These are phyloP conservation scores for Aspergillus ochraceoroseus DNA, from an alignment of 2,329 filamentous ascomycete species.

Conservation along the genomic window DNA sequence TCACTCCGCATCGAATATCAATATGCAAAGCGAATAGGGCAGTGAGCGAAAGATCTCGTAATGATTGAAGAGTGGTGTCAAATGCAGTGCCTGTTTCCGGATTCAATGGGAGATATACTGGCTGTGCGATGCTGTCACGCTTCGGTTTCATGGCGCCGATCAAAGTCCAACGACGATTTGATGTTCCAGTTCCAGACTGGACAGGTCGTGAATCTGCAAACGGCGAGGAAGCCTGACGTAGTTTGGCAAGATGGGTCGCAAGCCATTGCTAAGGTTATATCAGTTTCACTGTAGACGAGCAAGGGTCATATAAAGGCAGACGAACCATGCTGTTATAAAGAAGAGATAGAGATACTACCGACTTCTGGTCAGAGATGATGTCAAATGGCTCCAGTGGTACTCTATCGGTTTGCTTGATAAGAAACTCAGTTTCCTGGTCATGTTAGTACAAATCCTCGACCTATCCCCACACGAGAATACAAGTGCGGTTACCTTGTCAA, in stretches of 20 bases:
- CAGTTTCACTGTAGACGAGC: not conserved
- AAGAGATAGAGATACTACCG: slow-evolving; percentile 75
- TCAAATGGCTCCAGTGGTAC: slow-evolving; percentile 68
- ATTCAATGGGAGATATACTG: slow-evolving; percentile 82
- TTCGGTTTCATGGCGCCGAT: slow-evolving; percentile 58
- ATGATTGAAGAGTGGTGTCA: slow-evolving; percentile 77
- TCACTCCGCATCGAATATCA: slow-evolving; percentile 78
- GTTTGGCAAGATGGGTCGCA: slow-evolving; percentile 69
- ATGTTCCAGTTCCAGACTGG: slow-evolving; percentile 43
- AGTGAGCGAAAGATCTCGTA: slow-evolving; percentile 71
- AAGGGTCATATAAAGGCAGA: not conserved
- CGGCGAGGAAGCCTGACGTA: slow-evolving; percentile 76
- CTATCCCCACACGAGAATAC: not conserved
- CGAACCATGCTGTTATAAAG: slow-evolving; percentile 84
- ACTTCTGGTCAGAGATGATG: slow-evolving; percentile 84
- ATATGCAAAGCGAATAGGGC: slow-evolving; percentile 82
- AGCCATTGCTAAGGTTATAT: slow-evolving; percentile 66
- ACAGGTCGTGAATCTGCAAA: slow-evolving; percentile 52
- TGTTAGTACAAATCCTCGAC: slow-evolving; percentile 16
- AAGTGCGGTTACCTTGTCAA: slow-evolving; percentile 53
- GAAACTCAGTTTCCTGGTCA: slow-evolving; percentile 49
- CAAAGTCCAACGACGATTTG: slow-evolving; percentile 77
- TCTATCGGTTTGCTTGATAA: slow-evolving; percentile 53
- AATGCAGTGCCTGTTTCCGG: slow-evolving; percentile 80
- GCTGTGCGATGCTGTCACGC: slow-evolving; percentile 54